Base-by-base conservation (phyloP, 306 rosid genomes). In the Geum urbanum region DNA sequence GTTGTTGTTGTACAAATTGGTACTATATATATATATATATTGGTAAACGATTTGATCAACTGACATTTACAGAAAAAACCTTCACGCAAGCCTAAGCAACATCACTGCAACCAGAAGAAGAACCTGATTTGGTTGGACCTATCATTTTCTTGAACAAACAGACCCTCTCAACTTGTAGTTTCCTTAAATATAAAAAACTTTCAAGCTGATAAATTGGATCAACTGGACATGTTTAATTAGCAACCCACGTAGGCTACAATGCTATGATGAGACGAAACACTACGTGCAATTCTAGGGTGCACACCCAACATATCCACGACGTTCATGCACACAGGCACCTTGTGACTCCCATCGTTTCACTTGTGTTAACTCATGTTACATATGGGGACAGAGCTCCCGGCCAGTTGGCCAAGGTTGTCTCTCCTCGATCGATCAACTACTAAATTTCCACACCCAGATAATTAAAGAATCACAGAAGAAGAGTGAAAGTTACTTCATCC, bases 251-350 rank as follows among this genome's bases (percentile, higher is more conserved):
- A 57, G 41, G 69, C 68, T 18, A 24, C 40, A 41, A 66, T 71
- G 35, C 56, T 53, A 69, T 74, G 81, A 57, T 76, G 57, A 71
- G 72, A 72, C 74, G 79, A 27, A 64, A 50, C 44, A 67, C 79
- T 13, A 77, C 82, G 85, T 84, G 79, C 81, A 78, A 44, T 71
- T 43, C 37, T 61, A 47, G 70, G 10, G 44, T 56, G 74, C 77
- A 73, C 84, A 69, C 63, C 73, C 77, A 76, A 44, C 41, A 24
- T 63, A 10, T 57, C 41, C 63, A 7, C 37, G 16, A 14, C 10
- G 27, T 56, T 56, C 41, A 56, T 56, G 40, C 62, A 56, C 9
- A 5, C n/a, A 15, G 9, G 15, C 18, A 9, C 60, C 37, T 37
- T 69, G 57, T 63, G n/a, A 32, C 32, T 16, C 44, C 44, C 39